Evolutionary conservation across 169 alveolate genomes (phyloP), one percentile per base, ranked within the genome.

Genomic region (Plasmodium coatneyi): DNA sequence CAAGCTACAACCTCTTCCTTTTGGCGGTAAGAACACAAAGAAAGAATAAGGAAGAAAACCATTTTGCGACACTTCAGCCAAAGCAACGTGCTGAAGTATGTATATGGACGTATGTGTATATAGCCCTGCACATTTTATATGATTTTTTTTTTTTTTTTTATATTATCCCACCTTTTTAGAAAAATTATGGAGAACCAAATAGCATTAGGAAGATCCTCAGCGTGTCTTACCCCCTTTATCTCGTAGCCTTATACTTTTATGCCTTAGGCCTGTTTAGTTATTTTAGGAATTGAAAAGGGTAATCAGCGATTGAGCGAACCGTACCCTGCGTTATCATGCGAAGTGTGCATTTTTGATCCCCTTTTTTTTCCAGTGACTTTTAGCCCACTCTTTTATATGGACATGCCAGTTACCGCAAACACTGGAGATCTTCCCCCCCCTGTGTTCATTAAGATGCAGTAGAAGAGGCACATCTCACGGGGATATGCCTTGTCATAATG

Each of bases 221-320:
- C 9, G 22, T 86, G 19, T 76, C 93, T 3, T 86, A 86, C 34
- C 71, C 80, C n/a, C n/a, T 86, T 2, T 86, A 86, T 49, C 54
- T 86, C 9, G 46, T 74, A 16, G 87, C 93, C 16, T 34, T 86
- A 60, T 86, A 52, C 80, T 46, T 86, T 76, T 86, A 86, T 76
- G 56, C 87, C 28, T 76, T 54, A 7, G 80, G 32, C 56, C 66
- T 74, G 34, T 76, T 34, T 52, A 78, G 70, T 16, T 86, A 76
- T 86, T 76, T 86, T 28, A 72, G 46, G 22, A 49, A 86, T 74
- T 41, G 54, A 79, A 5, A 4, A 32, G 46, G 25, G 22, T 49
- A 49, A 12, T 16, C 25, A 49, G 0, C 22, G 19, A 22, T 49
- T 49, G 6, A 49, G 60, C 22, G 22, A 3, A 22, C 60, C 25